Conservation (phyloP, 75 land plant species). For the Selaginella moellendorffii region DNA sequence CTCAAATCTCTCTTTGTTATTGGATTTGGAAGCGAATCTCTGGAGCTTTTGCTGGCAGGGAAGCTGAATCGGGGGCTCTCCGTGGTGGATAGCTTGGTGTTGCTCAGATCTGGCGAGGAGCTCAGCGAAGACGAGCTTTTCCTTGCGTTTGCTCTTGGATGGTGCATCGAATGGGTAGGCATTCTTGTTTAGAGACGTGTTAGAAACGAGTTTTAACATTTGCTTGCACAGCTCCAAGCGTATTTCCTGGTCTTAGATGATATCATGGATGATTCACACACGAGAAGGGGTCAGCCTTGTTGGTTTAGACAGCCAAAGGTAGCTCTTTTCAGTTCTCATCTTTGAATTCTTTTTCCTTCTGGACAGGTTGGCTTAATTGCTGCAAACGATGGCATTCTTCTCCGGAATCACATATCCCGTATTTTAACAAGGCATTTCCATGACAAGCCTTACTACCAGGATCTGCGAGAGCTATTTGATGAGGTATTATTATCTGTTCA, state of each 20-base stretch:
- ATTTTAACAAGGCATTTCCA: slow-evolving; percentile 66
- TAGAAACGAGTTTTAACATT: no score
- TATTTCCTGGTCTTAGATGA: slow-evolving; percentile 94
- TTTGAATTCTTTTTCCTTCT: not conserved
- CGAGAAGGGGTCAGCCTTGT: slow-evolving; percentile 93
- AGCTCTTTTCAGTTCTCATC: not conserved
- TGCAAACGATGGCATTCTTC: slow-evolving; percentile 77
- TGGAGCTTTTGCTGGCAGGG: slow-evolving; percentile 56
- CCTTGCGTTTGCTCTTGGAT: slow-evolving; percentile 69
- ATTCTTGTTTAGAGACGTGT: not conserved
- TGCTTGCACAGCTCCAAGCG: slow-evolving; percentile 66
- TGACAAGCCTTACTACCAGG: slow-evolving; percentile 62
- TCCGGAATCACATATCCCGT: slow-evolving; percentile 74
- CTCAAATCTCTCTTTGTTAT: no score
- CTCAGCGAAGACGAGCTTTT: slow-evolving; percentile 59
- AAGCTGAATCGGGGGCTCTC: slow-evolving; percentile 91
- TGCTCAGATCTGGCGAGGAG: slow-evolving; percentile 52
- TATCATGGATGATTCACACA: slow-evolving; percentile 83
- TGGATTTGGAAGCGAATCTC: not conserved
- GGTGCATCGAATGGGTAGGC: slow-evolving; percentile 92
- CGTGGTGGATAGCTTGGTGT: slow-evolving; percentile 78
- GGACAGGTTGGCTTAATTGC: slow-evolving; percentile 81
- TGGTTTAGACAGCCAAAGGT: slow-evolving; percentile 89
- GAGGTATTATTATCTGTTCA: slow-evolving; percentile 37
- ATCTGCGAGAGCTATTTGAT: slow-evolving; percentile 80